Base-by-base conservation (phyloP, 2,329 filamentous ascomycete genomes). In the Stagonosporopsis rhizophila region DNA sequence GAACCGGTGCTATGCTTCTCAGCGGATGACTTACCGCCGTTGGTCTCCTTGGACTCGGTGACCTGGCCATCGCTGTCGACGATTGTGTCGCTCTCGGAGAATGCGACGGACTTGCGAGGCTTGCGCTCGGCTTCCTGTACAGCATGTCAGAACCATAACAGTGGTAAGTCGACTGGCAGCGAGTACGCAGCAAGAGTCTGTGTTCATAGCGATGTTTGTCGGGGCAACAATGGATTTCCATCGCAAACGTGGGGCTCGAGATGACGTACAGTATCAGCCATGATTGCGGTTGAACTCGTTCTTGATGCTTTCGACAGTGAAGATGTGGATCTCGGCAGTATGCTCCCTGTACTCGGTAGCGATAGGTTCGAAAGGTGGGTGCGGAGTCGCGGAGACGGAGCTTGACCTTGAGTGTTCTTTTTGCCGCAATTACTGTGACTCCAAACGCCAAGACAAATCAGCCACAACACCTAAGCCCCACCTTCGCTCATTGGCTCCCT, bases 31-130 rank as follows among this genome's bases (percentile, higher is more conserved):
- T 92, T 92, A 69, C 89, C 84, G 71, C 91, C 90, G 71, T 89
- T 87, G 72, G 82, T 78, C 69, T 85, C 83, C 66, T 88, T 85
- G 77, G 90, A 84, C 79, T 90, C 88, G 71, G 86, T 91, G 75
- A 97, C 87, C 75, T 89, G 87, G 71, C 94, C 94, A 83, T 96
- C 91, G 78, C 87, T 86, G 82, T 96, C 91, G 77, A 97, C 93
- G 71, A 96, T 87, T 65, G 90, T 85, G 70, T 91, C 86, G 73
- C 91, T 91, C 79, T 95, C 90, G 75, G 89, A 93, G 78, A 98
- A 98, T 64, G 92, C 89, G 72, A 98, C 94, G 42, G 92, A 96
- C 81, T 98, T 96, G 80, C 93, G 90, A 72, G 89, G 87, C 78
- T 90, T 92, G 75, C 85, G 84, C 70, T 88, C 84, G 34, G 76